phyloP scores from a whole-genome alignment of 768 basidiomycete genomes.

The Suillus americanus region DNA sequence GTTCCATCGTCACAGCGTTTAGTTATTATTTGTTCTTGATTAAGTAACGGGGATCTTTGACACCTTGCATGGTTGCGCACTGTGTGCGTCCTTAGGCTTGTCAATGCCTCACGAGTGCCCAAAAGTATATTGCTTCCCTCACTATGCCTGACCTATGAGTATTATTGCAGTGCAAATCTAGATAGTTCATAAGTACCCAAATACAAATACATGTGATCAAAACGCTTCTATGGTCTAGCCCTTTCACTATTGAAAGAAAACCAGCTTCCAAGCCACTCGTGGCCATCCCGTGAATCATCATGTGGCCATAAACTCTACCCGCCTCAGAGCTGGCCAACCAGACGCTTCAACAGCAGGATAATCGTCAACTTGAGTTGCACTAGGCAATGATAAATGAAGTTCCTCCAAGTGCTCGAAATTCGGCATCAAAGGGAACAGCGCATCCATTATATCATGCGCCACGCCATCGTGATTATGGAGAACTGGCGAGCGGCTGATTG shows the following conservation, averaged over 20 bases:
- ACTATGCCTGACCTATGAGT: slow-evolving; percentile 40
- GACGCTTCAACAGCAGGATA: neutral
- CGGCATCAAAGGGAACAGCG: slow-evolving; percentile 3
- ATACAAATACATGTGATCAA: neutral
- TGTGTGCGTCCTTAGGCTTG: neutral
- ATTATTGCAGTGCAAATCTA: slow-evolving; percentile 21
- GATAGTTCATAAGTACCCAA: slow-evolving; percentile 11
- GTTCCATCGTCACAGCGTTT: neutral
- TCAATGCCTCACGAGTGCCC: slow-evolving; percentile 4
- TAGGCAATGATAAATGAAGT: slow-evolving; percentile 4
- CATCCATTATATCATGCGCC: slow-evolving; percentile 6
- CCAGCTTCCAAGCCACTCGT: neutral
- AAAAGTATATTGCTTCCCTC: slow-evolving; percentile 40
- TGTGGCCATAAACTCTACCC: slow-evolving; percentile 1
- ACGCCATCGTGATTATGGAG: neutral
- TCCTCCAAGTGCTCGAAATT: slow-evolving; percentile 1
- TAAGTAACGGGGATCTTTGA: neutral
- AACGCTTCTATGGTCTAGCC: neutral
- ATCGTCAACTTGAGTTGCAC: neutral
- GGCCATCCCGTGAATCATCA: neutral
- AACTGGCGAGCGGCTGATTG: slow-evolving; percentile 1
- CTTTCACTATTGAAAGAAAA: neutral
- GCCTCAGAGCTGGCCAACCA: neutral
- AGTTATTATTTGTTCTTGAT: neutral
- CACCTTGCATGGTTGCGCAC: neutral